Percentiles rank a stretch among this genome's conserved stretches.
These are phyloP conservation scores for Capillidium rhysosporum DNA, from an alignment of 371 early-diverging fungal genomes.

Conservation along the genomic window DNA sequence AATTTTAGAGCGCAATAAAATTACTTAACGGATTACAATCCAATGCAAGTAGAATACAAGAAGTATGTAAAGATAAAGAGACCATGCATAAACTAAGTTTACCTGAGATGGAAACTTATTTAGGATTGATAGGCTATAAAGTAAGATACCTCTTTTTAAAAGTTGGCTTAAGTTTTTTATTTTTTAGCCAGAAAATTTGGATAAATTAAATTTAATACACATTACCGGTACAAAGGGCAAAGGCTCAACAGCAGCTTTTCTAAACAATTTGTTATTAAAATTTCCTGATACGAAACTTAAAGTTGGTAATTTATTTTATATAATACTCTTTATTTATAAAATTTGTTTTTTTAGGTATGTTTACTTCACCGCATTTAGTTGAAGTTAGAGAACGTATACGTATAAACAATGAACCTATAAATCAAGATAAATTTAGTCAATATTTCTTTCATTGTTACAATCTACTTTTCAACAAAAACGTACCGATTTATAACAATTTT, in stretches of 20 bases:
- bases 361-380: constrained; percentile 84
- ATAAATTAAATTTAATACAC: constrained; percentile 56
- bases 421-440: constrained; percentile 50
- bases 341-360: constrained; percentile 31
- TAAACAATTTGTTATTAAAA: constrained; percentile 36
- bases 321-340: not conserved
- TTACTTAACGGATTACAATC: constrained; percentile 60
- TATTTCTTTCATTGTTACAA: constrained; percentile 81
- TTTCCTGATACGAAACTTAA: not conserved
- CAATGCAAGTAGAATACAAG: constrained; percentile 55
- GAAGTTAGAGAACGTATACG: constrained; percentile 87
- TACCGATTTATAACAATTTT: not conserved
- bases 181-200: constrained; percentile 29
- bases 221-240: constrained; percentile 79
- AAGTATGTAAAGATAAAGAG: constrained; percentile 45
- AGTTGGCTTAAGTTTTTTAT: not conserved
- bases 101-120: constrained; percentile 46
- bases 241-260: constrained; percentile 58
- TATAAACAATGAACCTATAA: constrained; percentile 68
- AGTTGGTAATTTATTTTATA: not conserved
- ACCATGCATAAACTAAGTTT: constrained; percentile 40
- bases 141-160: not conserved
- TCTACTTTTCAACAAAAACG: constrained; percentile 19
- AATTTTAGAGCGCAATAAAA: constrained; percentile 40
- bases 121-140: constrained; percentile 45